These are phyloP conservation scores for Blepharisma stoltei DNA, from an alignment of 73 alveolate species.

Conservation along the genomic window DNA sequence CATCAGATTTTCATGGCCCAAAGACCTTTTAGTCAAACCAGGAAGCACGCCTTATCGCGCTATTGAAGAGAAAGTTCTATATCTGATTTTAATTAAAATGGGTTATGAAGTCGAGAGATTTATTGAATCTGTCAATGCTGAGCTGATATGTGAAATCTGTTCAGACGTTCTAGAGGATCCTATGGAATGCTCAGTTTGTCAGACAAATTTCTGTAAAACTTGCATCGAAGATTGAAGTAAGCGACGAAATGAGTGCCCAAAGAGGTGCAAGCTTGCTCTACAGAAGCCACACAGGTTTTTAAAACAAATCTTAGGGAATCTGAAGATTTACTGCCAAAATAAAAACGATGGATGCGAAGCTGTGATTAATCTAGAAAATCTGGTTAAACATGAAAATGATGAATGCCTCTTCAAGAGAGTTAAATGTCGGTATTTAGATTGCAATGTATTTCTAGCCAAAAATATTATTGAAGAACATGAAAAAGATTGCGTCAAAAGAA, in stretches of 20 bases:
- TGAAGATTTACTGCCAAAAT: neutral
- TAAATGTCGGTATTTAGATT: neutral
- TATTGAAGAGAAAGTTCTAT: no score
- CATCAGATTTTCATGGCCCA: no score
- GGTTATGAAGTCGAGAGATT: slow-evolving; percentile 22
- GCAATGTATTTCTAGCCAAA: neutral
- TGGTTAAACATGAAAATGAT: slow-evolving; percentile 1
- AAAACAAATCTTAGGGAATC: neutral
- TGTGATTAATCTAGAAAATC: neutral
- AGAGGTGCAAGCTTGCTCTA: neutral
- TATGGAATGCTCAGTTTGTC: slow-evolving; percentile 22
- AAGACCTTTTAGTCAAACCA: no score
- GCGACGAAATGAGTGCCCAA: slow-evolving; percentile 18
- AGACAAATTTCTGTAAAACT: slow-evolving; percentile 5
- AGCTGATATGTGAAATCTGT: slow-evolving; percentile 23
- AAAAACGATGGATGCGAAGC: neutral
- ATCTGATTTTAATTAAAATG: neutral
- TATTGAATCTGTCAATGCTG: slow-evolving; percentile 22
- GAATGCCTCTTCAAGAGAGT: slow-evolving; percentile 17
- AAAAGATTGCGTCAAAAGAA: neutral
- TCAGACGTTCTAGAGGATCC: slow-evolving; percentile 29
- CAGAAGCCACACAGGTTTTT: slow-evolving; percentile 21
- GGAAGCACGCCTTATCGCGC: no score
- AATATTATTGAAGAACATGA: neutral
- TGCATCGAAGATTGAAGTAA: neutral